Conservation (phyloP, 2,329 filamentous ascomycete species). For the Penicillium sp. region DNA sequence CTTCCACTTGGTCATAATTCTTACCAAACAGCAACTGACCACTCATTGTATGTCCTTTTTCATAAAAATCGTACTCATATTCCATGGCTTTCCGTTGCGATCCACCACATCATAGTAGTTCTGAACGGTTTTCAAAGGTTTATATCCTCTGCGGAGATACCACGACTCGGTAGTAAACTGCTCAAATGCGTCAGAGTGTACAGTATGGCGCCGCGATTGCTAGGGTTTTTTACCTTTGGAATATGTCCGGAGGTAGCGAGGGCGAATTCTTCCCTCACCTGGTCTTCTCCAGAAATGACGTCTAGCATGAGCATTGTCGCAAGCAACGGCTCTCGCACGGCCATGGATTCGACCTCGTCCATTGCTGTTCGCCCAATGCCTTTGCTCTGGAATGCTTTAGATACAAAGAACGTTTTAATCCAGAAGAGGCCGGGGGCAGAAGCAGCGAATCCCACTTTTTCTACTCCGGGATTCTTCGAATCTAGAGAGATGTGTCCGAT, state of each 20-base stretch:
- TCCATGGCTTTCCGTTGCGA: constrained; percentile 16
- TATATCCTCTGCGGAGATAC: constrained; percentile 25
- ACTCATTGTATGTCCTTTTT: constrained; percentile 19
- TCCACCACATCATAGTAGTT: constrained; percentile 19
- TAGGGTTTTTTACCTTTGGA: constrained; percentile 18
- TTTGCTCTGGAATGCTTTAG: constrained; percentile 12
- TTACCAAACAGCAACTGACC: too few relatives aligned
- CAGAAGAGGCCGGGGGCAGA: constrained; percentile 17
- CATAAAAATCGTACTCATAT: constrained; percentile 24
- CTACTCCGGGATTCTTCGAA: constrained; percentile 14
- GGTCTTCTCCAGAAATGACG: constrained; percentile 19
- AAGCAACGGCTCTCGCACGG: constrained; percentile 14
- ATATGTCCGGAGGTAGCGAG: constrained; percentile 7
- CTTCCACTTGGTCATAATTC: background rate
- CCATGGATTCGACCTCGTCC: constrained; percentile 24
- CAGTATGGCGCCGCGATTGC: too few relatives aligned
- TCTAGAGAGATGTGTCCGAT: constrained; percentile 27
- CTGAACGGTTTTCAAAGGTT: constrained; percentile 15
- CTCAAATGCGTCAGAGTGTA: background rate
- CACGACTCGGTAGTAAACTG: constrained; percentile 23
- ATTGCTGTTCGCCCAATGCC: constrained; percentile 24
- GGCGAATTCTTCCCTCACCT: constrained; percentile 20
- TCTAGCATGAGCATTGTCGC: constrained; percentile 24
- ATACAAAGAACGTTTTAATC: constrained; percentile 24
- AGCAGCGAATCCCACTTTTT: constrained; percentile 10